These are phyloP conservation scores for Phoma sp. DNA, from an alignment of 2,329 filamentous ascomycete species.

Conservation along the genomic window DNA sequence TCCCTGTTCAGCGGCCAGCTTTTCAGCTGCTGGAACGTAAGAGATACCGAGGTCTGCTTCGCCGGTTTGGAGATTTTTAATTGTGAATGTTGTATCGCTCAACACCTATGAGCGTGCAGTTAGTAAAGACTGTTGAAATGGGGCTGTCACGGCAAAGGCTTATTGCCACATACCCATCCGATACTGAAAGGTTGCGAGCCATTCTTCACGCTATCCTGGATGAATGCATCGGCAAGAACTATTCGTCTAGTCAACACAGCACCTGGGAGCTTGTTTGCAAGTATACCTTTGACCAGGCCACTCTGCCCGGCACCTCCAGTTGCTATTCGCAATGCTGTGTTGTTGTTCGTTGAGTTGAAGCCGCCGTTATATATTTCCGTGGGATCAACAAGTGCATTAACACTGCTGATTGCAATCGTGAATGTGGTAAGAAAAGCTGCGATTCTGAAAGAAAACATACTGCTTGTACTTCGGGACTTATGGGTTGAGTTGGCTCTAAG, in stretches of 20 bases:
- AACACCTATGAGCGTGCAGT: conserved; percentile 28
- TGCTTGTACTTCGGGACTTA: background rate
- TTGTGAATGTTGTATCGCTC: conserved; percentile 56
- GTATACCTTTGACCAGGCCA: conserved; percentile 44
- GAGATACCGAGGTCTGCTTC: conserved; percentile 57
- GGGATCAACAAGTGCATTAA: conserved; percentile 24
- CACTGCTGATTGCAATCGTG: background rate
- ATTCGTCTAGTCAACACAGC: background rate
- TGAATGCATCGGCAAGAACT: conserved; percentile 51
- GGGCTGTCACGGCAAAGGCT: background rate
- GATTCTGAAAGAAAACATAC: background rate
- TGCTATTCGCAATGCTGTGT: conserved; percentile 38
- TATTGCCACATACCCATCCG: conserved; percentile 47
- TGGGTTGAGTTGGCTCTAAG: background rate
- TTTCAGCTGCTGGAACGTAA: conserved; percentile 54
- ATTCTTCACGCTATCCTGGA: conserved; percentile 40
- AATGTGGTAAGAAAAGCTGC: background rate
- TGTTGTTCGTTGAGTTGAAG: conserved; percentile 11
- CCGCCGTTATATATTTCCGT: conserved; percentile 32
- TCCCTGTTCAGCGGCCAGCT: conserved; percentile 53
- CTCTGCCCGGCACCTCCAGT: conserved; percentile 52
- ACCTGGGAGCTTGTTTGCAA: too few relatives aligned
- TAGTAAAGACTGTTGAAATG: background rate
- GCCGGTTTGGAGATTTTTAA: conserved; percentile 53
- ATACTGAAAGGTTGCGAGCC: conserved; percentile 50